Evolutionary conservation across 257 asterid species (phyloP).

Genomic region (Solanum clarkiae): DNA sequence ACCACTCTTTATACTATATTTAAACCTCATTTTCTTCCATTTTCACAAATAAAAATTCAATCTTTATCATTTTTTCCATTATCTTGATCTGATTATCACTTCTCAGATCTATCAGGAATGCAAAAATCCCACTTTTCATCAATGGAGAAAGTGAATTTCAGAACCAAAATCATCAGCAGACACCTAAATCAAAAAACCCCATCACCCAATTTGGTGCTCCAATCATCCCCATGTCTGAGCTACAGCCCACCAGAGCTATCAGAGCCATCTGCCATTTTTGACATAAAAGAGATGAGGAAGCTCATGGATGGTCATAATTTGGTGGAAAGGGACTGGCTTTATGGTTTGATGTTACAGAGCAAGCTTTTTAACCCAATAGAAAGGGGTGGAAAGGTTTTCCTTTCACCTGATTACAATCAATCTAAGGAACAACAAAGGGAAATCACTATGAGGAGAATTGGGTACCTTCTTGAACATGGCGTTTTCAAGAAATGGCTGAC

Average conservation of each 20-base stretch:
- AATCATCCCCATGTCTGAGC: conserved; percentile 54
- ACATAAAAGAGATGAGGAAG: conserved; percentile 52
- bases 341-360: conserved; percentile 58
- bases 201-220: conserved; percentile 3
- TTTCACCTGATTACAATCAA: conserved; percentile 77
- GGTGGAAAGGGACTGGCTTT: conserved; percentile 81
- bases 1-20: not conserved
- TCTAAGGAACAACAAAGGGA: conserved; percentile 98
- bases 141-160: conserved; percentile 57
- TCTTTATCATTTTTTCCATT: not conserved
- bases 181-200: conserved; percentile 42
- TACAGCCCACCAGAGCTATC: conserved; percentile 72
- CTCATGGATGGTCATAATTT: conserved; percentile 76
- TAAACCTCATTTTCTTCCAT: not conserved
- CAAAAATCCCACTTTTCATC: not conserved
- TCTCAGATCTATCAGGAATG: not conserved
- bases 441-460: conserved; percentile 85
- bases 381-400: conserved; percentile 69
- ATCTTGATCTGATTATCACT: not conserved
- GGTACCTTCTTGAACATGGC: conserved; percentile 61
- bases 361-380: conserved; percentile 55
- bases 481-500: conserved; percentile 84
- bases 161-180: conserved; percentile 49
- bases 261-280: conserved; percentile 37
- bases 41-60: not conserved